Percentiles rank a stretch among this genome's conserved stretches.
Conservation (phyloP, 2,329 filamentous ascomycete species). For the Fusarium newnesense region DNA sequence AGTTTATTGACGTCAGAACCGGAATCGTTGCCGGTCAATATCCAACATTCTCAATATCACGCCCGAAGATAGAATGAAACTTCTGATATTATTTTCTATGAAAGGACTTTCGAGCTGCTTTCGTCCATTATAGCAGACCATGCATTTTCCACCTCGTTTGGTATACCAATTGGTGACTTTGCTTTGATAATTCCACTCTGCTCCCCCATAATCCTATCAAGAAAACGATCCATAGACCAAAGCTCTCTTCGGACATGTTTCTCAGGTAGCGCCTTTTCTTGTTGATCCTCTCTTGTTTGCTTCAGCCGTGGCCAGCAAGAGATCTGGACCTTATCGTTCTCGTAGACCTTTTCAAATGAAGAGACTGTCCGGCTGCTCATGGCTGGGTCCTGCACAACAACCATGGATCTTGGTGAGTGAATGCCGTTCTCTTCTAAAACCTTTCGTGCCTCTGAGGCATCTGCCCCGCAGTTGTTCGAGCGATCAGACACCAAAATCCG, state of each 20-base stretch:
- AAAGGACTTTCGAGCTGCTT: rapidly evolving
- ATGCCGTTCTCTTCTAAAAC: neutral
- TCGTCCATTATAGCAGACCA: conserved; percentile 20
- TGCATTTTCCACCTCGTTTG: conserved; percentile 19
- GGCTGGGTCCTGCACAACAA: conserved; percentile 15
- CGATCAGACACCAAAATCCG: neutral
- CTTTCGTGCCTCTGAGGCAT: neutral
- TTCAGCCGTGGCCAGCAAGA: neutral
- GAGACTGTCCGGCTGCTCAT: conserved; percentile 4
- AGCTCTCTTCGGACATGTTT: too few species aligned
- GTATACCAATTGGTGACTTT: neutral
- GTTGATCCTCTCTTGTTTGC: rapidly evolving
- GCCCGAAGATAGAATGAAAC: neutral
- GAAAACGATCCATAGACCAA: conserved; percentile 29
- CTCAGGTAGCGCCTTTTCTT: too few species aligned
- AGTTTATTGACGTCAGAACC: neutral
- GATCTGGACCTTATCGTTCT: rapidly evolving
- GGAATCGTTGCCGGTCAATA: conserved; percentile 3
- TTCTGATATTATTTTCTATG: neutral
- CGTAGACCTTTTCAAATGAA: neutral
- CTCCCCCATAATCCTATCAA: conserved; percentile 2
- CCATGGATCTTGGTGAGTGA: neutral
- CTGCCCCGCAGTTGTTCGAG: neutral
- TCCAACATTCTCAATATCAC: too few species aligned
- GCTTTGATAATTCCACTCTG: rapidly evolving